A percentile compares a stretch with the other conserved stretches of the same genome.
These are phyloP conservation scores for Begonia peltatifolia DNA, from an alignment of 306 rosid species.

Conservation along the genomic window DNA sequence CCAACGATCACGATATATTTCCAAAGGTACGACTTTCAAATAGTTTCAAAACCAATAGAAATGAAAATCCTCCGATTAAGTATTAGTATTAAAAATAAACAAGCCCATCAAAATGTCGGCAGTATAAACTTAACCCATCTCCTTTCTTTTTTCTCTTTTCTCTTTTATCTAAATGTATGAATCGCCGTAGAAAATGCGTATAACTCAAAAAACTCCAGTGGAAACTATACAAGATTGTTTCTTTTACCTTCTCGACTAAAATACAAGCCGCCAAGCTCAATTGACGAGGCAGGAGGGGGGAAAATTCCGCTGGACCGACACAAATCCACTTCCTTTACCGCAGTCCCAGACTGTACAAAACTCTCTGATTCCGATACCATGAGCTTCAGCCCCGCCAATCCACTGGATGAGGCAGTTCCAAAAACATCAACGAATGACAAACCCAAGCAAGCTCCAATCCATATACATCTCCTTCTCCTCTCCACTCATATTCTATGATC, in stretches of 20 bases:
- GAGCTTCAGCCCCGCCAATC: conserved; percentile 33
- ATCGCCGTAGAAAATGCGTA: neutral
- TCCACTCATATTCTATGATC: conserved; percentile 11
- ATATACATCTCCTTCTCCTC: neutral
- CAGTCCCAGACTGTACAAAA: conserved; percentile 26
- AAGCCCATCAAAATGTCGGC: neutral
- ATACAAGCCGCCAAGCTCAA: conserved; percentile 23
- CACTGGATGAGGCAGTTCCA: conserved; percentile 39
- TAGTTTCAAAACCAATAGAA: too few species aligned
- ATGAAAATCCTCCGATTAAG: neutral
- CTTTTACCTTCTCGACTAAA: conserved; percentile 22
- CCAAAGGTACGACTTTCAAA: too few species aligned
- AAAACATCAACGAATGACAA: conserved; percentile 31
- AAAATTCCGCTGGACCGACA: conserved; percentile 23
- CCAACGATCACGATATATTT: too few species aligned
- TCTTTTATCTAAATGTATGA: too few species aligned
- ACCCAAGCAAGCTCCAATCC: neutral
- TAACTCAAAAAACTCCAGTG: neutral
- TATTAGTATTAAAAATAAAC: neutral
- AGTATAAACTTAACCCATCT: neutral
- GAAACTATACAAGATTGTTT: neutral
- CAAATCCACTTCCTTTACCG: conserved; percentile 31
- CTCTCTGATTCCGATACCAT: conserved; percentile 62
- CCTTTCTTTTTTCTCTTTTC: too few species aligned
- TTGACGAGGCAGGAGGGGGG: conserved; percentile 14